phyloP scores from a whole-genome alignment of 148 eudicot genomes.

The Beta vulgaris region DNA sequence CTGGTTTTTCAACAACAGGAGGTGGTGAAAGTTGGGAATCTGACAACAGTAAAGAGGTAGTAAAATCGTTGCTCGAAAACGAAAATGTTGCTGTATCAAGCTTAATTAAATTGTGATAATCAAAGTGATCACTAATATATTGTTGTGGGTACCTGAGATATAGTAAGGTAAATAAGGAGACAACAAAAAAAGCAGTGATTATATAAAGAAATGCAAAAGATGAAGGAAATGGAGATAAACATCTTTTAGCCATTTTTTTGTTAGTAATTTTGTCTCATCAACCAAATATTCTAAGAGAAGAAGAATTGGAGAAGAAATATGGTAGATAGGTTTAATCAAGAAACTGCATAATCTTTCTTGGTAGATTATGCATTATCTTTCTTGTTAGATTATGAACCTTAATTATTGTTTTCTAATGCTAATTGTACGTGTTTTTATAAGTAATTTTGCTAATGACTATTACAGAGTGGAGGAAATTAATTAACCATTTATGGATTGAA shows the following conservation, averaged over 20 bases:
- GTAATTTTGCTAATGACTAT: not conserved
- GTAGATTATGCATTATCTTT: not conserved
- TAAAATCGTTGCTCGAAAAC: not conserved
- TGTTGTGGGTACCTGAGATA: slow-evolving; percentile 4
- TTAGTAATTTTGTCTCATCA: not conserved
- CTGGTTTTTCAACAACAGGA: not conserved
- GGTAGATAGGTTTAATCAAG: not conserved
- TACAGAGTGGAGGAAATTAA: slow-evolving; percentile 23
- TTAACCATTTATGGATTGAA: no score
- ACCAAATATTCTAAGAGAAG: not conserved
- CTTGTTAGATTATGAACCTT: not conserved
- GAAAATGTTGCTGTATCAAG: not conserved
- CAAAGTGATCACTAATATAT: not conserved
- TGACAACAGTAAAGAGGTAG: slow-evolving; percentile 4
- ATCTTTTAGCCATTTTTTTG: slow-evolving; percentile 36
- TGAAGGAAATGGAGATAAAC: slow-evolving; percentile 7
- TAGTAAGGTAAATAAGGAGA: slow-evolving; percentile 14
- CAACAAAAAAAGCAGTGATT: slow-evolving; percentile 13
- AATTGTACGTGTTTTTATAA: not conserved
- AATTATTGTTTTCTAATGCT: not conserved
- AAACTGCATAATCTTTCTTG: slow-evolving; percentile 4
- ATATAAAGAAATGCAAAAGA: slow-evolving; percentile 22
- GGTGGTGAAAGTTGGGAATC: not conserved
- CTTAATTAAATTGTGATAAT: not conserved
- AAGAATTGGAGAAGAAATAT: not conserved